phyloP scores from a whole-genome alignment of 1,284 basidiomycete genomes.

The Sanghuangporus weigelae region DNA sequence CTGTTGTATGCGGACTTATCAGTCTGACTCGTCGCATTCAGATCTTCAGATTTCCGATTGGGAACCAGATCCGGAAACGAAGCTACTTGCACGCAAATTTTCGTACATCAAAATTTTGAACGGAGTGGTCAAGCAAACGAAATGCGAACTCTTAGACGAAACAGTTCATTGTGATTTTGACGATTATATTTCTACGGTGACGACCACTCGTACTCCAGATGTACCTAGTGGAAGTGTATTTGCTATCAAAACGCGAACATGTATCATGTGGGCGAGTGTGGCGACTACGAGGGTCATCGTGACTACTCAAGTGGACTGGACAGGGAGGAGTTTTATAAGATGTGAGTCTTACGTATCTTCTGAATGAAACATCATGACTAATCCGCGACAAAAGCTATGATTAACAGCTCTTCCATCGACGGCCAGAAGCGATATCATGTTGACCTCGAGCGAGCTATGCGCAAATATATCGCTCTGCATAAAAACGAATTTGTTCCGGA shows the following conservation, averaged over 20 bases:
- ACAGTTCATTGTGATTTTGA: constrained; percentile 80
- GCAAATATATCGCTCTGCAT: constrained; percentile 84
- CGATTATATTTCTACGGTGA: constrained; percentile 77
- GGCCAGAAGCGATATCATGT: constrained; percentile 89
- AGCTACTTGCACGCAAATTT: constrained; percentile 79
- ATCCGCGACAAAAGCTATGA: constrained; percentile 60
- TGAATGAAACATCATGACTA: not conserved
- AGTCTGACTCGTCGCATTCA: constrained; percentile 28
- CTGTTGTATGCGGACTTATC: not conserved
- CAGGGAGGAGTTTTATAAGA: constrained; percentile 93
- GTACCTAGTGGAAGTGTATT: constrained; percentile 93
- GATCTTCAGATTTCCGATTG: constrained; percentile 93
- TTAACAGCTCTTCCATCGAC: constrained; percentile 90
- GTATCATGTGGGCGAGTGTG: constrained; percentile 88
- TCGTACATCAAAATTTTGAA: constrained; percentile 94
- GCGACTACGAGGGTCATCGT: constrained; percentile 78
- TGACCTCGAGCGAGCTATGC: constrained; percentile 83
- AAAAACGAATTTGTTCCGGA: constrained; percentile 85
- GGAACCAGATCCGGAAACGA: constrained; percentile 59
- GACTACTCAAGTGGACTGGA: constrained; percentile 94
- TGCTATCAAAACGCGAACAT: constrained; percentile 89
- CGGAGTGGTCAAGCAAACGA: constrained; percentile 86
- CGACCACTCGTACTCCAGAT: constrained; percentile 91
- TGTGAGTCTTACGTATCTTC: constrained; percentile 42
- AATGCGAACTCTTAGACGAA: constrained; percentile 90